A percentile compares a stretch with the other conserved stretches of the same genome.
These are phyloP conservation scores for Flaveria brownii DNA, from an alignment of 129 eudicot species.

Conservation along the genomic window DNA sequence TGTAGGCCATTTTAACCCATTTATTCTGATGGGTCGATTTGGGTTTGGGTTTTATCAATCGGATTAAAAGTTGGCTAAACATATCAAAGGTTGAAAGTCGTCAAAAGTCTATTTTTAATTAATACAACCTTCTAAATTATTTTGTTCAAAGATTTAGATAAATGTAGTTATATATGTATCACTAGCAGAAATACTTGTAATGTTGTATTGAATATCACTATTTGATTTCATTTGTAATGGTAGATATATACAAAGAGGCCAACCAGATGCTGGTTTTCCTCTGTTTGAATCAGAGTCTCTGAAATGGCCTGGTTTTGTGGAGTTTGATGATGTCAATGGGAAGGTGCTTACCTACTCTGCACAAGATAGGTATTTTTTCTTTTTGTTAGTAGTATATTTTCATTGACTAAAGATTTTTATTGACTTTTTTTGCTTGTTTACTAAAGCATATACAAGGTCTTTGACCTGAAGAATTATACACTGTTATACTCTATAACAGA, in stretches of 20 bases:
- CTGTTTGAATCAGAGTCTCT: slow-evolving; percentile 79
- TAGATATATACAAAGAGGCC: slow-evolving; percentile 63
- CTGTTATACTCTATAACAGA: slow-evolving; percentile 69
- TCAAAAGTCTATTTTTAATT: neutral
- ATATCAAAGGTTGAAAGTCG: neutral
- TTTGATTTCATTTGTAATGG: neutral
- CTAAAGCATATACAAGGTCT: slow-evolving; percentile 74
- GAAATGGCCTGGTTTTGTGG: slow-evolving; percentile 94
- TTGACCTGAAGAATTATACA: slow-evolving; percentile 79
- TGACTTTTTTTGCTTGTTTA: slow-evolving; percentile 23
- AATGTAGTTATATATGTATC: neutral
- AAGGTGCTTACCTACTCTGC: slow-evolving; percentile 88
- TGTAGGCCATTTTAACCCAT: neutral
- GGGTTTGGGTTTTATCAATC: no score
- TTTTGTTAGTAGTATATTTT: neutral
- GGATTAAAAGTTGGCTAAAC: neutral
- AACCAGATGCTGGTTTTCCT: slow-evolving; percentile 80
- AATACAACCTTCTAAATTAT: neutral
- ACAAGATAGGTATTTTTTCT: slow-evolving; percentile 56
- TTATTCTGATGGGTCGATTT: no score
- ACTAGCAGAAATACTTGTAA: neutral
- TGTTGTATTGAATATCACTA: neutral
- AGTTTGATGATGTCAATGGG: slow-evolving; percentile 86
- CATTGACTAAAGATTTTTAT: neutral
- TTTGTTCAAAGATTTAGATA: neutral